phyloP scores from a whole-genome alignment of 1,284 basidiomycete species.

The Mycosarcoma mackinlayi region DNA sequence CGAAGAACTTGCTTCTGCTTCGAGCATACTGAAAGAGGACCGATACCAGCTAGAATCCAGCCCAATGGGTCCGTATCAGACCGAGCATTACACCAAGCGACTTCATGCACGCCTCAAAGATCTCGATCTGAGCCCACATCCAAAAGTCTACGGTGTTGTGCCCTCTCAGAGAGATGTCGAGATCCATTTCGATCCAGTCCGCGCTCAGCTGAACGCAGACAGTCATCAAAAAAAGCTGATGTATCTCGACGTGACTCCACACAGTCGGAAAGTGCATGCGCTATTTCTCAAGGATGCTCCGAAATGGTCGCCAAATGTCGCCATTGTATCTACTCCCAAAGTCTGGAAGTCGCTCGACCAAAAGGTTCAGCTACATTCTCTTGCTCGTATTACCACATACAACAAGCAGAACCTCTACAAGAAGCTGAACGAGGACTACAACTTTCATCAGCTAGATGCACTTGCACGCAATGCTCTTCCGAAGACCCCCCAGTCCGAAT shows the following conservation, averaged over 20 bases:
- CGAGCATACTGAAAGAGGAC: too few relatives aligned
- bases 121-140: not conserved
- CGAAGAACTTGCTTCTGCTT: not conserved
- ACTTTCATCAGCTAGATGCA: not conserved
- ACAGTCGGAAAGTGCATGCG: constrained; percentile 9
- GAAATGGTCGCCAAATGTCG: not conserved
- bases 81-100: not conserved
- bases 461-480: constrained; percentile 1
- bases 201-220: not conserved
- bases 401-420: not conserved
- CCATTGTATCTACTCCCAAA: constrained; percentile 13
- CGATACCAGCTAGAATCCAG: not conserved
- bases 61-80: not conserved
- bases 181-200: not conserved
- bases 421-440: not conserved
- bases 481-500: not conserved
- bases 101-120: not conserved
- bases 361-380: constrained; percentile 10
- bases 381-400: not conserved
- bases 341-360: constrained; percentile 4
- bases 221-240: not conserved
- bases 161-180: not conserved
- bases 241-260: not conserved
- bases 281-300: not conserved
- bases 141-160: not conserved